phyloP scores from a whole-genome alignment of 345 rosid genomes.

The Psidium friedrichsthalianum region DNA sequence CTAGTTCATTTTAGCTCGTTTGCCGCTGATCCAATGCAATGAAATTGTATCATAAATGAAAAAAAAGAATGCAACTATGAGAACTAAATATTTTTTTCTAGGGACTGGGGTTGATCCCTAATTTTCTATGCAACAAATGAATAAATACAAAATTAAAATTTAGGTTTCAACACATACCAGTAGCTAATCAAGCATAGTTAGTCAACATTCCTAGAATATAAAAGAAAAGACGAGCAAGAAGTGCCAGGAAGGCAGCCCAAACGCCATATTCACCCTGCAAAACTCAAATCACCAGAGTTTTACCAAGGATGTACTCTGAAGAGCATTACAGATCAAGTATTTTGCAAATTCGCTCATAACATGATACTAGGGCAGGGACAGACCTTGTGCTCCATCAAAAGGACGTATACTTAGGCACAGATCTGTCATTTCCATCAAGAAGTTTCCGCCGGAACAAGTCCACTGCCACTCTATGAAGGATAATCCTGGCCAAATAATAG shows the following conservation, averaged over 20 bases:
- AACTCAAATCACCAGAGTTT: background rate
- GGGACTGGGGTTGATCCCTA: too few species aligned
- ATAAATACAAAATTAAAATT: too few species aligned
- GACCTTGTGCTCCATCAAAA: background rate
- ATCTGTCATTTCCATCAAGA: background rate
- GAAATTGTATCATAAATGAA: too few species aligned
- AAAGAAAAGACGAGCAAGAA: slow-evolving; percentile 80
- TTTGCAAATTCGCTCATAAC: background rate
- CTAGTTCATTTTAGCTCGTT: too few species aligned
- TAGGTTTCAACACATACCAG: background rate
- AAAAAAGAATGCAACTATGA: too few species aligned
- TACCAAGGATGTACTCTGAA: background rate
- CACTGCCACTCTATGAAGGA: background rate
- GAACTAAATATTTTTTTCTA: too few species aligned
- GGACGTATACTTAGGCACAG: background rate
- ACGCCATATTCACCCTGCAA: slow-evolving; percentile 59
- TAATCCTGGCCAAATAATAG: background rate
- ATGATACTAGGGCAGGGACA: background rate
- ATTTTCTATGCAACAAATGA: too few species aligned
- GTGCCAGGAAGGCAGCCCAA: slow-evolving; percentile 75
- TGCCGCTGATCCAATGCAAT: too few species aligned
- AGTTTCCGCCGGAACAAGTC: background rate
- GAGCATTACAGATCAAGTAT: background rate
- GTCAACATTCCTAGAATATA: slow-evolving; percentile 55
- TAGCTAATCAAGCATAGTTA: background rate